Percentiles rank a stretch among this genome's conserved stretches.
These are phyloP conservation scores for Aspergillus arachidicola DNA, from an alignment of 2,329 filamentous ascomycete species.

Conservation along the genomic window DNA sequence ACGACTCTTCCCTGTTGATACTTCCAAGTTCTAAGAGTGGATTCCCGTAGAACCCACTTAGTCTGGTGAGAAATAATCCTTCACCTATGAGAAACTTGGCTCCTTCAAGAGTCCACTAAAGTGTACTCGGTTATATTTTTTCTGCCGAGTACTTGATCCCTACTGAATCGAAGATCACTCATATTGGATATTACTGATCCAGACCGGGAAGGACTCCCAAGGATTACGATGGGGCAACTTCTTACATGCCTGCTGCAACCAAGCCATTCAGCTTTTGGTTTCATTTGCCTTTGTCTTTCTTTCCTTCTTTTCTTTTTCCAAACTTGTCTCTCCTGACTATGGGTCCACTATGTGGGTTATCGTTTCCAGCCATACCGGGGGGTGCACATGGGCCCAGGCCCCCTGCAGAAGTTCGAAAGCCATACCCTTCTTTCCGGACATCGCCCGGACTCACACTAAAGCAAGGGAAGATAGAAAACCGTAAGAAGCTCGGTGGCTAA, in stretches of 20 bases:
- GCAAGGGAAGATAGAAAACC: conserved; percentile 8
- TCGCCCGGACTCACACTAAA: conserved; percentile 9
- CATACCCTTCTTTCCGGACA: conserved; percentile 5
- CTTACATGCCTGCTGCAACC: neutral
- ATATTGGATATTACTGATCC: neutral
- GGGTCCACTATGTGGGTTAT: conserved; percentile 4
- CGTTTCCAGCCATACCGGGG: neutral
- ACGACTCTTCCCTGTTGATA: neutral
- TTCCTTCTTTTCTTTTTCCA: neutral
- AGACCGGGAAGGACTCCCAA: neutral
- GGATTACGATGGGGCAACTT: neutral
- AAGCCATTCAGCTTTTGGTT: neutral
- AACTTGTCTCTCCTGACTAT: neutral
- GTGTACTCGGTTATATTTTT: neutral
- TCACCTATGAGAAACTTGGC: neutral
- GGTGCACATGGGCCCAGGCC: conserved; percentile 4
- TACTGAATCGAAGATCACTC: neutral
- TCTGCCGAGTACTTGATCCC: neutral
- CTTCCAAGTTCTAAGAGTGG: neutral
- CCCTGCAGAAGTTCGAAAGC: conserved; percentile 1
- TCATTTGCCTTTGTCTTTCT: neutral
- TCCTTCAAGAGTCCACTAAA: neutral
- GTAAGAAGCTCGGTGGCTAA: neutral
- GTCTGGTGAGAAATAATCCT: neutral
- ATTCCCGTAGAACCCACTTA: neutral